Base-by-base conservation (phyloP, 768 basidiomycete genomes). In the Calocybe cyanea region DNA sequence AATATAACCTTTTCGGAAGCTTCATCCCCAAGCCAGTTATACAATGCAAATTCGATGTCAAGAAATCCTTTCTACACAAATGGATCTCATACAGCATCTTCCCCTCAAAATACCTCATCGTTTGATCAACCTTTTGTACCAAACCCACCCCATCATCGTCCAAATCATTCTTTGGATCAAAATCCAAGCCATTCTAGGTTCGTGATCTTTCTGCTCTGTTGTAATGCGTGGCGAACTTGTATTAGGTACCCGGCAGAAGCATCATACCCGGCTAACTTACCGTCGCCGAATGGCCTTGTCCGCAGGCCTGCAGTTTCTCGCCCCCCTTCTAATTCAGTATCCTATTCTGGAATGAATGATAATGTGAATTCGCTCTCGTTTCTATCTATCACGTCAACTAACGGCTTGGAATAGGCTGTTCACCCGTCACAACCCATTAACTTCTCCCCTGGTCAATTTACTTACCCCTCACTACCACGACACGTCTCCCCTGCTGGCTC, bases 381-480 rank as follows among this genome's bases (percentile, higher is more conserved):
- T 41, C 36, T 43, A 25, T 36, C 21, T 41, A n/a, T 21, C 30
- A 21, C 32, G n/a, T 24, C 19, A 49, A 14, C 21, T 54, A 41
- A 56, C 42, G 31, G 43, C 50, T 37, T 15, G 36, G 36, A 51
- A 2, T 37, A 65, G 74, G 64, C 61, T 60, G 55, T 61, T 45
- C 60, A 70, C 45, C 53, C 63, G 65, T 19, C 65, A 39, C 55
- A 73, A 13, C 52, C 71, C 40, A 51, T 64, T 19, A 77, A 69
- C 48, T 46, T 48, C 30, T 35, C 55, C 20, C 46, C 62, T 35
- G 42, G 43, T 45, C 23, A 45, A 39, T 51, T 56, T 24, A 69
- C 72, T 71, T 78, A 81, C 68, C 77, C 77, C 28, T 63, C 68
- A 60, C 70, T 76, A 50, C 43, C 69, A n/a, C 67, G 63, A 8